Base-by-base conservation (phyloP, 495 filamentous ascomycete genomes). In the Penicillium pancosmium region DNA sequence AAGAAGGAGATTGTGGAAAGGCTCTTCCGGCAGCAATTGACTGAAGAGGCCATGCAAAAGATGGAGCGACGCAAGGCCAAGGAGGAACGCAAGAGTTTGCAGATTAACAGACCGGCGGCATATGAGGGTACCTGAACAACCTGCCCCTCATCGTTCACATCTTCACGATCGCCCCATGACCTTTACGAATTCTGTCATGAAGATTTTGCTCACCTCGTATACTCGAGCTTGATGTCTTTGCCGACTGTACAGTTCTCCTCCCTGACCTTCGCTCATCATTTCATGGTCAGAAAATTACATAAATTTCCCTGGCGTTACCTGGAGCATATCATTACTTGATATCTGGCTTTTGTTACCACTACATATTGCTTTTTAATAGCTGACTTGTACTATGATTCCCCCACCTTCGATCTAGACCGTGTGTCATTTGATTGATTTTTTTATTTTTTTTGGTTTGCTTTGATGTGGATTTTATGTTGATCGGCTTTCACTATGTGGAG, bases 1-100 rank as follows among this genome's bases (percentile, higher is more conserved):
- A 93, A 93, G 81, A 91, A 90, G 82, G 89, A 93, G 50, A 87
- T 93, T 1, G 73, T 91, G 0, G 88, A 92, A 68, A 82, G 85
- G 27, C 81, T 92, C 64, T 82, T 84, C 63, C 81, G 87, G 12
- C 89, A 92, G 70, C 82, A 90, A 50, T 73, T 92, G 50, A 93
- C 90, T 3, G 75, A 80, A 35, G 82, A 90, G 64, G 89, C 86
- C 0, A 89, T 93, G 73, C 80, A 85, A 58, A 87, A 87, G 68
- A 81, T 91, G 49, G 76, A 84, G 71, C 89, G 87, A 74, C 77
- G 81, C 50, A 84, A 80, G 63, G 71, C 80, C 59, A 79, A 77
- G 54, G 78, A 81, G 57, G 80, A 82, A 60, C 76, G 77, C 36
- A 54, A 68, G 38, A 73, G 77, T 40, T 35, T 55, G 50, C 67